Evolutionary conservation across 2,329 filamentous ascomycete genomes (phyloP).

Genomic region (Trichoderma sp.): DNA sequence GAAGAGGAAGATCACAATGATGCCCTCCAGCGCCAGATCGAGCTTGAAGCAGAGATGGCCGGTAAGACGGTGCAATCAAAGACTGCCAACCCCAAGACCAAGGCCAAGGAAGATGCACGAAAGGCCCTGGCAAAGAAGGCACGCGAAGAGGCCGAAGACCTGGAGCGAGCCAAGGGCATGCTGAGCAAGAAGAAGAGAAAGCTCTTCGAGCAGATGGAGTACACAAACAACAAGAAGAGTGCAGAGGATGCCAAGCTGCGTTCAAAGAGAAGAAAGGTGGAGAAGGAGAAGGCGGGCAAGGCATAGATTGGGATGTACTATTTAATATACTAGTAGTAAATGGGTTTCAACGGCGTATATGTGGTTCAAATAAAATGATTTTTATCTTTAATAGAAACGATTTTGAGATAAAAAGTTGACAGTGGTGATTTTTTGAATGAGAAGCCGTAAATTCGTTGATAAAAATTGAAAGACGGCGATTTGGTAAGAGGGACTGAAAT

Average conservation of each 20-base stretch:
- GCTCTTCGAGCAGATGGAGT: slow-evolving; percentile 96
- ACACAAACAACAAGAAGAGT: slow-evolving; percentile 91
- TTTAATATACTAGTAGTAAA: slow-evolving; percentile 29
- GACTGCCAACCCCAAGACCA: slow-evolving; percentile 53
- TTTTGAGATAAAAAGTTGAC: not conserved
- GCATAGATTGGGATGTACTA: slow-evolving; percentile 35
- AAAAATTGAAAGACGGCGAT: not conserved
- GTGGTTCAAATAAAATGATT: slow-evolving; percentile 24
- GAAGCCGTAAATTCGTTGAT: not conserved
- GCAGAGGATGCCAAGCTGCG: slow-evolving; percentile 85
- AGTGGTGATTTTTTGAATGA: not conserved
- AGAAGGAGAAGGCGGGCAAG: slow-evolving; percentile 60
- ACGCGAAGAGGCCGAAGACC: slow-evolving; percentile 79
- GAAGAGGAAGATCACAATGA: slow-evolving; percentile 57
- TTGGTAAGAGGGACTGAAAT: slow-evolving; percentile 1
- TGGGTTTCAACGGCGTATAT: slow-evolving; percentile 30
- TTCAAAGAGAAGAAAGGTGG: slow-evolving; percentile 87
- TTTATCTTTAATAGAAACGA: not conserved
- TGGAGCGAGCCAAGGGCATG: slow-evolving; percentile 96
- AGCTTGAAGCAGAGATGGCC: slow-evolving; percentile 88
- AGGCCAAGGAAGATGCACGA: slow-evolving; percentile 70
- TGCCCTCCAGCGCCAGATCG: slow-evolving; percentile 76
- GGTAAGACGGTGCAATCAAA: slow-evolving; percentile 65
- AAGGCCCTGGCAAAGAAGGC: slow-evolving; percentile 73
- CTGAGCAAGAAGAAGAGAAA: slow-evolving; percentile 97